Base-by-base conservation (phyloP, 2,329 filamentous ascomycete species). In the Penicillium sp. region DNA sequence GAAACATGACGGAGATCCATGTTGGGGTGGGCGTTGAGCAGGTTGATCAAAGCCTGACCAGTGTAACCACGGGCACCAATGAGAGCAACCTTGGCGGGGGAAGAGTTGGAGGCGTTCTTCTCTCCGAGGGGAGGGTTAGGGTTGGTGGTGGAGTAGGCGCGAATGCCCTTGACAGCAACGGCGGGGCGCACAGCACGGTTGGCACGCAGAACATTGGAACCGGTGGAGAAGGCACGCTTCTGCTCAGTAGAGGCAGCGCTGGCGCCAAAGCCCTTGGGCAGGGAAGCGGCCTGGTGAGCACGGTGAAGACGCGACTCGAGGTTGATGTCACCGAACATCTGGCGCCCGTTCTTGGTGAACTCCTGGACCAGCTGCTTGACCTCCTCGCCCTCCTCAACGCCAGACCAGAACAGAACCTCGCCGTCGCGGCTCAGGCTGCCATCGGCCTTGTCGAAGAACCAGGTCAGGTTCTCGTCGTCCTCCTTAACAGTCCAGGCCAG, bases 381-480 rank as follows among this genome's bases (percentile, higher is more conserved):
- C 73, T 96, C 90, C 51, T 91, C 87, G 31, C 88, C 87, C 54
- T 87, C 88, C 64, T 95, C 90, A 57, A 95, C 86, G 52, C 93
- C 93, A 75, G 96, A 96, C 90, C 93, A 98, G 82, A 98, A 98
- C 70, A 98, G 88, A 39, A 97, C 91, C 70, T 93, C 91, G 57
- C 92, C 92, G 65, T 91, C 87, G 55, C 88, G 87, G 61, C 89
- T 91, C 68, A 97, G 85, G 76, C 91, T 96, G 55, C 95, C 93
- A 67, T 97, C 92, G 10, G 93, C 90, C 83, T 96, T 96, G 77
- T 96, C 93, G 66, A 96, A 96, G 82, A 98, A 97, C 95, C 93
- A 98, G 11, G 92, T 93, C 68, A 98, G 81, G 75, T 98, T 97
- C 83, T 98, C 93, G 68, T 98, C 93, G 66, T 96, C 90, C 70